Base-by-base conservation (phyloP, 2,329 filamentous ascomycete species). In the Sphaerostilbella broomeana region DNA sequence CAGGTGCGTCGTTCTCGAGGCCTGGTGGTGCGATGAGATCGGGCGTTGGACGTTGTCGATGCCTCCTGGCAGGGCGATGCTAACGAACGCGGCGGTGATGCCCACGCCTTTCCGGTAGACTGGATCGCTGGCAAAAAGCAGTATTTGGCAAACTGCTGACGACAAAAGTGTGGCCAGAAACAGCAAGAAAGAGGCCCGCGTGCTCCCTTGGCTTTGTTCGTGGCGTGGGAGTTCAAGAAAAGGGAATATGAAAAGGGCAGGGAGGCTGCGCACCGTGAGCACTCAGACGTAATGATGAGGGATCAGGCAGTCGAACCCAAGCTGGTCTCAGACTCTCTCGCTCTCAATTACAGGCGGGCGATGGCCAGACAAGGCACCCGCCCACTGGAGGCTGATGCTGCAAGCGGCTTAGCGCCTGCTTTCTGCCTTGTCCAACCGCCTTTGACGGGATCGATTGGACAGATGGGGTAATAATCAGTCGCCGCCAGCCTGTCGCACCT, bases 251-350 rank as follows among this genome's bases (percentile, higher is more conserved):
- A 26, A 19, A 21, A 30, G 19, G 19, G 17, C 13, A 16, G 42
- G 28, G 37, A 32, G 25, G 26, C 33, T 41, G 21, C 39, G 39
- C 26, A 30, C 30, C 38, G 30, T 27, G 21, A 27, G 19, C n/a
- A 31, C 35, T 26, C 19, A 38, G 35, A 38, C 36, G 41, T 35
- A 39, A 41, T 41, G 42, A 37, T 41, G 42, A 44, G 26, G 26
- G 32, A 44, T 44, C 42, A 41, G 42, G 42, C 42, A 44, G 42
- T 44, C 35, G 37, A 34, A 40, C 36, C 36, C 36, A 38, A 43
- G 17, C 18, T 30, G 38, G 31, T 32, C 9, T 20, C 18, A 20
- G 30, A 5, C 12, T 10, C 10, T 10, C 26, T 28, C 7, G 26
- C 26, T 28, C 10, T 12, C n/a, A 12, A 13, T 10, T 28, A 28